Base-by-base conservation (phyloP, 2,329 filamentous ascomycete genomes). In the Coniochaeta sp. region DNA sequence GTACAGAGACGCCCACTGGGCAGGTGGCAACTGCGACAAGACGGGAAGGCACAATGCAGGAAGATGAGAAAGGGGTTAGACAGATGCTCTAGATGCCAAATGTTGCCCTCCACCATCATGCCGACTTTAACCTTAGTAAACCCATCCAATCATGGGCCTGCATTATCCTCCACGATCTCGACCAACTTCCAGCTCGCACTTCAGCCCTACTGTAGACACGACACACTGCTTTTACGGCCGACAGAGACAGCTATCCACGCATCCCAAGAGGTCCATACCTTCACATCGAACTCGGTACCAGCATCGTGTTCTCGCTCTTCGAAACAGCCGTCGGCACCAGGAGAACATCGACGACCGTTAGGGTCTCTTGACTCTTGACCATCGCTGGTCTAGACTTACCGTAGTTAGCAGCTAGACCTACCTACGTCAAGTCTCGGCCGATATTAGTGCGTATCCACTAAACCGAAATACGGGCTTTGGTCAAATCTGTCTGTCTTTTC, bases 51-150 rank as follows among this genome's bases (percentile, higher is more conserved):
- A 26, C 42, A 22, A 47, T 47, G 42, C 42, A 47, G 42, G 19
- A 24, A 24, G 42, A 26, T 2, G 42, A 17, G 5, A n/a, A 44
- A 44, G 6, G 42, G 42, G 42, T 44, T 44, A 22, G n/a, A 4
- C 36, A 32, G 5, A 32, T n/a, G 30, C 30, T 7, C 12, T 36
- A 14, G 38, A 40, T 40, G 4, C 38, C 9, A 19, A 26, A 44
- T 12, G 42, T 26, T 47, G 19, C 42, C 19, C 42, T 24, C 22
- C 19, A 47, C 19, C 42, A 47, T 12, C 42, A 55, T 58, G 26
- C 36, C 16, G 22, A 50, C 24, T 58, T 54, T 58, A 58, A 54
- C 57, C 57, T 58, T 58, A 58, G 38, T 54, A 58, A 54, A 26
- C 26, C 52, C 26, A 34, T 28, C 52, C 28, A 34, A 47, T 38